phyloP scores from a whole-genome alignment of 495 filamentous ascomycete genomes.

The Penicillium malachiteum region DNA sequence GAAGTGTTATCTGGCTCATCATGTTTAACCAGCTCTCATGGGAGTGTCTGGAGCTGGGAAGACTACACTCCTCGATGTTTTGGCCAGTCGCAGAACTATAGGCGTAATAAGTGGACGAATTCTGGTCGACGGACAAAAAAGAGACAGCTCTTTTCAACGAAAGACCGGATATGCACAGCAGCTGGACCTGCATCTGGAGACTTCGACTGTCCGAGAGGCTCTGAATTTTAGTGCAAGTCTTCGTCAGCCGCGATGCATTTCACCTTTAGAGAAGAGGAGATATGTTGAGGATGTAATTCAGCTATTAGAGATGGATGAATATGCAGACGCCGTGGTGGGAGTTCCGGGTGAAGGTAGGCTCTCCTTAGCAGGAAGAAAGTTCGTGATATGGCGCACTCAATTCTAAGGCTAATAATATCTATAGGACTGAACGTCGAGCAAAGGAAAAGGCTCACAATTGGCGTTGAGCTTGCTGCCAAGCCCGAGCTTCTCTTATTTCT shows the following conservation, averaged over 20 bases:
- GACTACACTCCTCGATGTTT: slow-evolving; percentile 50
- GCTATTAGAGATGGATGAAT: slow-evolving; percentile 79
- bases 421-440: slow-evolving; percentile 73
- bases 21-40: slow-evolving; percentile 48
- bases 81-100: slow-evolving; percentile 44
- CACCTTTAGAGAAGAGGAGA: slow-evolving; percentile 72
- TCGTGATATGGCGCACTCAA: background rate
- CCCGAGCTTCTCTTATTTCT: slow-evolving; percentile 75
- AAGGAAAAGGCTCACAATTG: slow-evolving; percentile 78
- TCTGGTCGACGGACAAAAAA: slow-evolving; percentile 47
- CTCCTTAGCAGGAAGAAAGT: too few species aligned
- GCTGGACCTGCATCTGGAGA: slow-evolving; percentile 83
- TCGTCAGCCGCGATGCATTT: slow-evolving; percentile 70
- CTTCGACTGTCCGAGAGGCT: slow-evolving; percentile 76
- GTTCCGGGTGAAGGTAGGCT: slow-evolving; percentile 68
- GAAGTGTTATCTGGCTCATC: too few species aligned
- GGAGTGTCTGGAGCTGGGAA: slow-evolving; percentile 58
- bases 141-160: slow-evolving; percentile 78
- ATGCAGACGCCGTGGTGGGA: slow-evolving; percentile 86
- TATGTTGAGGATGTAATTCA: slow-evolving; percentile 91
- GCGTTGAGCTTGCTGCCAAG: slow-evolving; percentile 82
- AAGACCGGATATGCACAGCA: slow-evolving; percentile 94
- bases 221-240: slow-evolving; percentile 82
- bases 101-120: slow-evolving; percentile 53
- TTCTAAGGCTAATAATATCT: background rate